Evolutionary conservation across 306 rosid genomes (phyloP), one percentile per base, ranked within the genome.

Genomic region (Malus domestica): DNA sequence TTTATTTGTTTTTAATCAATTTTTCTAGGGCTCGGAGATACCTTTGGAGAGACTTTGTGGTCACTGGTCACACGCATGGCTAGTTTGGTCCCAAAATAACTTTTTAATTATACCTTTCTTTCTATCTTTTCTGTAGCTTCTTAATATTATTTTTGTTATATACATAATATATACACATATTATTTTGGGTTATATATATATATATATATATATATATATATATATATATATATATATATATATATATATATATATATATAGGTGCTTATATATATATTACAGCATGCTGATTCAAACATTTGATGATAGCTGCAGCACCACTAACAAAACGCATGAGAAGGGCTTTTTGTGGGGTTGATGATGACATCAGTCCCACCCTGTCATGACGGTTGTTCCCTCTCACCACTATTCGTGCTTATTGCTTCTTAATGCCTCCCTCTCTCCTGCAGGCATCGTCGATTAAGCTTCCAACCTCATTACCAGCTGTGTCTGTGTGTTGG

Each of bases 41-140:
- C 52, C 66, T 87, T 86, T 63, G 67, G 67, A 77, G 83, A 45
- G 61, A 75, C 69, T 88, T 85, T 83, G 93, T 92, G 93, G 93
- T 84, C 97, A 86, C 88, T 90, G 96, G 92, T 86, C 97, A 86
- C 87, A 84, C 86, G 90, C 91, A 88, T 92, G 96, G 89, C 35
- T 16, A 49, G 70, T 84, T 85, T 76, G 95, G 96, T 88, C 98
- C 96, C 90, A 82, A 52, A 52, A 35, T 68, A 66, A 42, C 35
- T 73, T 51, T 74, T 6, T 70, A 42, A 42, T 42, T 42, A 29
- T 18, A 18, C 11, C 23, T 58, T 67, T 80, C 55, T 38, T 66
- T 42, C 14, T 40, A 6, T 51, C 57, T 33, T 73, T 80, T 80
- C 32, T 61, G 59, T 49, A 74, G 77, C 61, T 70, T 7, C 12